Evolutionary conservation across 805 yeast genomes (phyloP).

Genomic region (Candida rishiriensis): DNA sequence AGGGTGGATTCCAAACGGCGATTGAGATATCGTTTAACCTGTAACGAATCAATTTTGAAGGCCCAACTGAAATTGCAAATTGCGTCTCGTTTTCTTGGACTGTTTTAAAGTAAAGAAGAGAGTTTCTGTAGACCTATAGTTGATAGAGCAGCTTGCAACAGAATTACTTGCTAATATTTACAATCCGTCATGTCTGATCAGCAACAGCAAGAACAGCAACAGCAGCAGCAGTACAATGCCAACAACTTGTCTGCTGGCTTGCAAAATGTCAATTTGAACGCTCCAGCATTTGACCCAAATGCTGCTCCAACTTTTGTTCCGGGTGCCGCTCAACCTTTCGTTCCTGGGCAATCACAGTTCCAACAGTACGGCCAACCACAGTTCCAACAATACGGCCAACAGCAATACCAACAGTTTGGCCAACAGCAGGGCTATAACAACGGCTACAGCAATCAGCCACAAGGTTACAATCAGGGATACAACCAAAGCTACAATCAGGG

Average conservation of each 20-base stretch:
- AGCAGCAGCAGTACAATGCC: conserved; percentile 34
- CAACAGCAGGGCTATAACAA: conserved; percentile 15
- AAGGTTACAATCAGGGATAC: conserved; percentile 17
- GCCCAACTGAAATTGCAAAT: no score
- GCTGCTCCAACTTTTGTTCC: conserved; percentile 43
- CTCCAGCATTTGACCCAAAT: conserved; percentile 43
- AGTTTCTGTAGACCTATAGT: no score
- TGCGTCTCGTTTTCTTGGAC: no score
- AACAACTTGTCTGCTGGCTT: conserved; percentile 42
- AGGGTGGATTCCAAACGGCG: no score
- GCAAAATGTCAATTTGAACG: conserved; percentile 38
- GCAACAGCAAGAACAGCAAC: conserved; percentile 11
- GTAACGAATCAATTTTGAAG: no score
- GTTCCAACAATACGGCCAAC: conserved; percentile 20
- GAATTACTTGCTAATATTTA: no score
- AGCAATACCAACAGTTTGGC: conserved; percentile 3
- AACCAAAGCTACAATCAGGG: conserved; percentile 18
- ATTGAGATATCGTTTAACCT: no score
- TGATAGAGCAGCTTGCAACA: no score
- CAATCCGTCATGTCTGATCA: conserved; percentile 22
- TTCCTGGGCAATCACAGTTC: conserved; percentile 34
- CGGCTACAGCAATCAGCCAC: conserved; percentile 16
- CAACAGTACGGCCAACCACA: conserved; percentile 15
- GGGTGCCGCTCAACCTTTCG: conserved; percentile 32
- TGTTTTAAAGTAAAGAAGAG: no score